phyloP scores from a whole-genome alignment of 129 eudicot genomes.

The Rutidosis leptorrhynchoides region DNA sequence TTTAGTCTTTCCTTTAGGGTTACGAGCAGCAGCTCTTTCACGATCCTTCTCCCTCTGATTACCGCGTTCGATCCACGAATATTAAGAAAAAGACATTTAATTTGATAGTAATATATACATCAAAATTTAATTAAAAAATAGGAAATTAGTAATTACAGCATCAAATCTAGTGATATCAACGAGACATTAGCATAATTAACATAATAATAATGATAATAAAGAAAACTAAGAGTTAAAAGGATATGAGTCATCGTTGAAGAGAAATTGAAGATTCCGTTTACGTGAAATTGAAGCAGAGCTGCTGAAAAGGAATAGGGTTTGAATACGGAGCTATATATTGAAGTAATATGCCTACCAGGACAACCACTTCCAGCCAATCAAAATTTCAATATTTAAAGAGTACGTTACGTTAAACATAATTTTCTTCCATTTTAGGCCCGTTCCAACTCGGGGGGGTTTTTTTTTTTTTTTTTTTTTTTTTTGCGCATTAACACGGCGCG shows the following conservation, averaged over 20 bases:
- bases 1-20: constrained; percentile 43
- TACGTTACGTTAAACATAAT: too few species aligned
- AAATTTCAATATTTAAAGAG: too few species aligned
- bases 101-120: neutral
- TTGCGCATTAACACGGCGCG: too few species aligned
- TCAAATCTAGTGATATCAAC: neutral
- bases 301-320: constrained; percentile 19
- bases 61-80: constrained; percentile 48
- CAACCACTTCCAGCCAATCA: neutral
- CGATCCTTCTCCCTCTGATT: constrained; percentile 72
- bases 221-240: constrained; percentile 17
- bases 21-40: constrained; percentile 59
- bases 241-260: constrained; percentile 32
- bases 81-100: constrained; percentile 24
- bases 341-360: neutral
- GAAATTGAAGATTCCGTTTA: constrained; percentile 11
- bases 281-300: constrained; percentile 26
- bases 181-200: neutral
- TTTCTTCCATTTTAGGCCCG: too few species aligned
- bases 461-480: too few species aligned
- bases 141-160: neutral
- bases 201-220: too few species aligned
- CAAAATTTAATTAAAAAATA: neutral
- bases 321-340: neutral
- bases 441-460: too few species aligned